Evolutionary conservation across 257 asterid species (phyloP).

Genomic region (Coffea eugenioides): DNA sequence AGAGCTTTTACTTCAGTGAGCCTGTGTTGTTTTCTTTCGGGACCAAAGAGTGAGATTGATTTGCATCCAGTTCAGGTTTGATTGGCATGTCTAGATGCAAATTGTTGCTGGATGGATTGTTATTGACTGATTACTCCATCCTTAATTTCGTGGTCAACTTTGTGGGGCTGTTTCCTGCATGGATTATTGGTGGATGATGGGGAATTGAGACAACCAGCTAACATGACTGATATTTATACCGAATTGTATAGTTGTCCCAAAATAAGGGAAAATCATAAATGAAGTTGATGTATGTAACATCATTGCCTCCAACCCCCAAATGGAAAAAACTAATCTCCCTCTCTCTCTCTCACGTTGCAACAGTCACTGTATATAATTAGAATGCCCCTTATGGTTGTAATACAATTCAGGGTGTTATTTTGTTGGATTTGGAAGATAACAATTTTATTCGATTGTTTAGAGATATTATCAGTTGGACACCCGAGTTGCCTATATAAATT

Average conservation of each 20-base stretch:
- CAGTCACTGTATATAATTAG: conserved; percentile 21
- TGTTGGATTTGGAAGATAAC: neutral
- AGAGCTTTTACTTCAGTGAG: conserved; percentile 56
- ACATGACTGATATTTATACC: conserved; percentile 9
- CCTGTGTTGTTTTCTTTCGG: neutral
- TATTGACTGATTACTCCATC: neutral
- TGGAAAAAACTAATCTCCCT: too few species aligned
- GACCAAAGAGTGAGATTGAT: neutral
- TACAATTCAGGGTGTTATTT: neutral
- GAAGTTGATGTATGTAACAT: conserved; percentile 1
- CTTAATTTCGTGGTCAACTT: neutral
- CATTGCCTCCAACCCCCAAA: too few species aligned
- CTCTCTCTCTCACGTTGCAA: neutral
- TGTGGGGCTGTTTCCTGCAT: neutral
- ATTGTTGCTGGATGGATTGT: neutral
- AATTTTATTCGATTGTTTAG: neutral
- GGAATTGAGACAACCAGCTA: conserved; percentile 6
- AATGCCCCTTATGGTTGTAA: conserved; percentile 8
- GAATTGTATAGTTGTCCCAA: conserved; percentile 6
- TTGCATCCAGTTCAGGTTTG: conserved; percentile 6
- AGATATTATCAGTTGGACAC: neutral
- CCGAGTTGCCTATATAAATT: neutral
- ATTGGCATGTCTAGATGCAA: neutral
- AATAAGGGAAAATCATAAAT: neutral
- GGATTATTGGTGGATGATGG: neutral